Evolutionary conservation across 176 grass and related monocot genomes (phyloP), one percentile per base, ranked within the genome.

Genomic region (Elaeis guineensis): DNA sequence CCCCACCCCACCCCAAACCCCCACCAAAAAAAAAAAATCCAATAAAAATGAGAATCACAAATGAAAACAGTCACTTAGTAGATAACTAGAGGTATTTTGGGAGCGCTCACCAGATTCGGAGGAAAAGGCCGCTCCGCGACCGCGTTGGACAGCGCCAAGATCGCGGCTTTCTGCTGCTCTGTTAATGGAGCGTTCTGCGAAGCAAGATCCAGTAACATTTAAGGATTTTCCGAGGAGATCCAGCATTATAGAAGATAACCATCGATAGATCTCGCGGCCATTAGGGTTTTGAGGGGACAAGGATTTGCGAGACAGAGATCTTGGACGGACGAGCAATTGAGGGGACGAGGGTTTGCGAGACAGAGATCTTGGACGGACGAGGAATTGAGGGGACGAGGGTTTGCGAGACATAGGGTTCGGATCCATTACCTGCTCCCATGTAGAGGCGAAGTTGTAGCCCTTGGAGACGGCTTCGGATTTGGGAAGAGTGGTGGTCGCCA

Each of bases 151-250:
- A 97, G 84, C 21, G 87, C 92, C 65, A 80, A 67, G 65, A 97
- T 89, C 62, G 92, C 92, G 4, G 84, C 87, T 61, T 97, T 91
- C 57, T 97, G 92, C 69, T 85, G 75, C 66, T 91, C 92, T 59
- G 80, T 83, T 48, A 97, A 72, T 15, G 87, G 92, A n/a, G 87
- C 87, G 35, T 83, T 97, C 92, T 97, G 76, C 19, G 44, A 23
- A 20, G 16, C 25, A 62, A 48, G 58, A 73, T 54, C 22, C 25
- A 78, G 35, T 39, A 15, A 65, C 25, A 68, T 25, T 11, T 28
- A 14, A 57, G 35, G 8, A 39, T 44, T 44, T 44, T 12, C 2
- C 14, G 35, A 62, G 16, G 55, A 49, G 35, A 75, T 95, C 63
- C 28, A 73, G 61, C 16, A 59, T 12, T 44, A 6, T 49, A 9